Evolutionary conservation across 2,329 filamentous ascomycete genomes (phyloP).

Genomic region (Colletotrichum camelliae): DNA sequence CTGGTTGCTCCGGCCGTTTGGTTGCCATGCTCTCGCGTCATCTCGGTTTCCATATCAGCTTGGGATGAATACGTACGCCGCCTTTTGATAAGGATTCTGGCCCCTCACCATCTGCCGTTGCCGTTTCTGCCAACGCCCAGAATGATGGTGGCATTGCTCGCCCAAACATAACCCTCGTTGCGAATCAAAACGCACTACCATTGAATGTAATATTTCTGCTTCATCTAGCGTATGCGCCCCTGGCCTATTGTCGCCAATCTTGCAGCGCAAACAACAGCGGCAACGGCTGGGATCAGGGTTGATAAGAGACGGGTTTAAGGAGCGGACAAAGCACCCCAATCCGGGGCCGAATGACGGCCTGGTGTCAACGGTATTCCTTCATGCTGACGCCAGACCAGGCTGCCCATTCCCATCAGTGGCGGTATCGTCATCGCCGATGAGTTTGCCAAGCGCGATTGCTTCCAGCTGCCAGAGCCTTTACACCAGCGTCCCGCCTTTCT

Average conservation of each 20-base stretch:
- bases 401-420: background rate
- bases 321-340: conserved; percentile 12
- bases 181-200: background rate
- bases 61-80: background rate
- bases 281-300: conserved; percentile 6
- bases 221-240: background rate
- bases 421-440: background rate
- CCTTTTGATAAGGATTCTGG: background rate
- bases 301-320: background rate
- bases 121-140: background rate
- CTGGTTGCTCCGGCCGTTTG: background rate
- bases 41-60: background rate
- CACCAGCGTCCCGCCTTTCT: background rate
- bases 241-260: conserved; percentile 6
- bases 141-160: background rate
- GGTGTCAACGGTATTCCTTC: background rate
- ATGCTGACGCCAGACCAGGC: background rate
- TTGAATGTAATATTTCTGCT: conserved; percentile 1
- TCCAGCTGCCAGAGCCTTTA: background rate
- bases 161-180: background rate
- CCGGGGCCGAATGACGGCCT: background rate
- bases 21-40: background rate
- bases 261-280: background rate
- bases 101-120: background rate
- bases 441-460: background rate